Evolutionary conservation across 1,284 basidiomycete genomes (phyloP).

Genomic region (Ustanciosporium gigantosporum): DNA sequence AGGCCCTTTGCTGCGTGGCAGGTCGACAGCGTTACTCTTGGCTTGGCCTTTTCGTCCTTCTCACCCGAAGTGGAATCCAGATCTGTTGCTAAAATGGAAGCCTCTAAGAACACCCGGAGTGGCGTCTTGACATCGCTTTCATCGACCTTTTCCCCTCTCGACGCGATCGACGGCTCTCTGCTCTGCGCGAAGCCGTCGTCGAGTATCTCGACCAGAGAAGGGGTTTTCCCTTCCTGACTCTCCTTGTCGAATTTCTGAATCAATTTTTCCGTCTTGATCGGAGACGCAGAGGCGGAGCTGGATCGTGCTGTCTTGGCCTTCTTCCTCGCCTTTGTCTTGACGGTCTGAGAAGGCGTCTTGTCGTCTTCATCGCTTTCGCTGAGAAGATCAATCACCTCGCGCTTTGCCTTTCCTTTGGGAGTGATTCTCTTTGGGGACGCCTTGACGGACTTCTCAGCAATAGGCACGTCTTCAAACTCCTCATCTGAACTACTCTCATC

Average conservation of each 20-base stretch:
- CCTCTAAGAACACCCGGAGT: constrained; percentile 78
- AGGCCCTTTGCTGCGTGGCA: constrained; percentile 89
- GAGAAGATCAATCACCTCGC: constrained; percentile 24
- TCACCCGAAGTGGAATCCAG: constrained; percentile 66
- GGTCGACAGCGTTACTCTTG: constrained; percentile 77
- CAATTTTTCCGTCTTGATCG: not conserved
- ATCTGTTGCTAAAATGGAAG: constrained; percentile 82
- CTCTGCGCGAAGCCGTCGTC: constrained; percentile 8
- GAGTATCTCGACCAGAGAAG: constrained; percentile 7
- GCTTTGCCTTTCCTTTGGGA: not conserved
- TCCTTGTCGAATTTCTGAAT: not conserved
- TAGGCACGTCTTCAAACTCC: constrained; percentile 61
- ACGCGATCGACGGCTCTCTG: not conserved
- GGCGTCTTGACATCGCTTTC: constrained; percentile 62
- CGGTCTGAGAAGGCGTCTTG: not conserved
- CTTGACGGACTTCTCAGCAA: not conserved
- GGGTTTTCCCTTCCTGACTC: not conserved
- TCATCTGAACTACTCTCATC: constrained; percentile 6
- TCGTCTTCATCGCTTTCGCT: constrained; percentile 15
- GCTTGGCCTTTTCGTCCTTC: constrained; percentile 65
- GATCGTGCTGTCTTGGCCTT: not conserved
- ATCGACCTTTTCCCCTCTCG: too few species aligned
- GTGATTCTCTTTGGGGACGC: not conserved
- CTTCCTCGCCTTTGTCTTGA: not conserved
- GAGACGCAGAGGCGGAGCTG: not conserved